Conservation (phyloP, 495 filamentous ascomycete genomes). For the Cercophora newfieldiana region DNA sequence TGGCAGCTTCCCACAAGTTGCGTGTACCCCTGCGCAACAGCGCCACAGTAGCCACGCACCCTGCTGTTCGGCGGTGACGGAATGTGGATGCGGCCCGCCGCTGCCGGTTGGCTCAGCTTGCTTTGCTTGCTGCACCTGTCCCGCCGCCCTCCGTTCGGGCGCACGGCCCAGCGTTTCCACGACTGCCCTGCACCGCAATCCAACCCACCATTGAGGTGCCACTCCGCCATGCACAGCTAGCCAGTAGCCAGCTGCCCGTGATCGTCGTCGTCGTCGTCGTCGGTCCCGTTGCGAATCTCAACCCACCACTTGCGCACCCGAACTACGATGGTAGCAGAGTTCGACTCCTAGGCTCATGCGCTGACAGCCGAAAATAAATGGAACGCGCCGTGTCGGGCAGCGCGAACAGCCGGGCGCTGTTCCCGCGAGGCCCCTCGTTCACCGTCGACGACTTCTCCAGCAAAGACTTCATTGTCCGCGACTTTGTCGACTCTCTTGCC, state of each 20-base stretch:
- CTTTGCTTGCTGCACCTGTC: neutral
- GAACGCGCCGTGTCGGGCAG: slow-evolving; percentile 48
- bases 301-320: neutral
- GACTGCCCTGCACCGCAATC: neutral
- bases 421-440: slow-evolving; percentile 77
- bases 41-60: neutral
- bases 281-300: neutral
- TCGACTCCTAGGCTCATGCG: neutral
- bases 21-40: neutral
- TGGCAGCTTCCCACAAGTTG: slow-evolving; percentile 11
- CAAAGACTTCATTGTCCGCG: slow-evolving; percentile 94
- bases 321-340: neutral
- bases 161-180: slow-evolving; percentile 1
- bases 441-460: slow-evolving; percentile 85
- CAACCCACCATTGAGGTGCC: neutral
- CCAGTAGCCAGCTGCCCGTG: neutral
- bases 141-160: neutral
- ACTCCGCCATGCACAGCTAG: neutral
- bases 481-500: slow-evolving; percentile 92
- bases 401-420: slow-evolving; percentile 61
- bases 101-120: neutral
- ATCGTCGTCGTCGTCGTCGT: neutral
- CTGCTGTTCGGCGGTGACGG: slow-evolving; percentile 2
- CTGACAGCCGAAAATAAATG: slow-evolving; percentile 29
- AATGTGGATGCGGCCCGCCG: neutral